Percentiles rank a stretch among this genome's conserved stretches.
phyloP scores from a whole-genome alignment of 2,329 filamentous ascomycete species.

The Colletotrichum sp. region DNA sequence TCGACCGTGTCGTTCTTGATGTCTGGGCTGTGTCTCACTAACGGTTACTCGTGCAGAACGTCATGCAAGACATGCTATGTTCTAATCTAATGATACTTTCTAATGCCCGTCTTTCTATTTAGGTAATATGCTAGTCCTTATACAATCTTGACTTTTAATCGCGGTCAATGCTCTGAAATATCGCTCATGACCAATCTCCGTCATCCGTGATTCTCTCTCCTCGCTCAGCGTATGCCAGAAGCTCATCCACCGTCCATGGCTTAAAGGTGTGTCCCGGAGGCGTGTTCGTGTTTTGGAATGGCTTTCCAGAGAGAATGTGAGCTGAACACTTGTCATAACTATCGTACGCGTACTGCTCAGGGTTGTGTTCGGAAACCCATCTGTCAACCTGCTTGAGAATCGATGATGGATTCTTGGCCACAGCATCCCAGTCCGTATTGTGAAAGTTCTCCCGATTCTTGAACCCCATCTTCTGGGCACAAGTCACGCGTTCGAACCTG shows the following conservation, averaged over 20 bases:
- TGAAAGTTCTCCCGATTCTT: slow-evolving; percentile 25
- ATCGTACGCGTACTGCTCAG: slow-evolving; percentile 34
- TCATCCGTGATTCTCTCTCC: not conserved
- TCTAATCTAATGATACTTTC: not conserved
- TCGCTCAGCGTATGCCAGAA: not conserved
- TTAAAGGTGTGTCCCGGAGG: slow-evolving; percentile 29
- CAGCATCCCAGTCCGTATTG: slow-evolving; percentile 22
- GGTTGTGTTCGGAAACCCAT: slow-evolving; percentile 28
- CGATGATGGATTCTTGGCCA: not conserved
- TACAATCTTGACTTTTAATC: not conserved
- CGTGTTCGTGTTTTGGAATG: slow-evolving; percentile 35
- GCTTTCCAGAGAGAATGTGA: slow-evolving; percentile 25
- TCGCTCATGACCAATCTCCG: not conserved
- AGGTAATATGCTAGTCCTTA: not conserved
- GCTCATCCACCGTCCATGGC: slow-evolving; percentile 28
- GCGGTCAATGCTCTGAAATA: no score
- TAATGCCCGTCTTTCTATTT: not conserved
- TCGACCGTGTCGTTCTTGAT: not conserved
- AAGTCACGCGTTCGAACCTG: slow-evolving; percentile 22
- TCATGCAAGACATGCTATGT: not conserved
- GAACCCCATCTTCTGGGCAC: slow-evolving; percentile 23
- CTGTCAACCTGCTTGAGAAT: not conserved
- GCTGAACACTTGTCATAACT: slow-evolving; percentile 28
- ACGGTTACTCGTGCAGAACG: not conserved
- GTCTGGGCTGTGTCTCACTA: not conserved